These are phyloP conservation scores for Colletotrichum coccodes DNA, from an alignment of 2,329 filamentous ascomycete genomes.

Conservation along the genomic window DNA sequence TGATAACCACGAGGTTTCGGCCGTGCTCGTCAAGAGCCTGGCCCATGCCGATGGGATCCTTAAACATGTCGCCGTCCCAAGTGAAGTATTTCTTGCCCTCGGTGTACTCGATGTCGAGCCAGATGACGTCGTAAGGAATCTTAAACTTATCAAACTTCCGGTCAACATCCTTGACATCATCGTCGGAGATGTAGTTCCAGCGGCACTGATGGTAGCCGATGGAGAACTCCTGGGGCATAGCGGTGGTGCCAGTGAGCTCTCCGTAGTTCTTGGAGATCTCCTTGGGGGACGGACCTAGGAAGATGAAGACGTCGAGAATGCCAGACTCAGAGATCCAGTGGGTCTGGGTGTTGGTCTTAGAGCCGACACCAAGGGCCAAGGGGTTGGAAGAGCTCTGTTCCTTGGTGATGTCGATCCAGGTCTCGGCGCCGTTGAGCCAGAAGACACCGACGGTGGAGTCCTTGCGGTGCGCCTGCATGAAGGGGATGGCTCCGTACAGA, in stretches of 20 bases:
- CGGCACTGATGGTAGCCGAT: slow-evolving; percentile 97
- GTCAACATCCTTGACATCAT: slow-evolving; percentile 96
- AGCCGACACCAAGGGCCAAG: slow-evolving; percentile 74
- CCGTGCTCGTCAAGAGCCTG: slow-evolving; percentile 86
- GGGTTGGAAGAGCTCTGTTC: slow-evolving; percentile 78
- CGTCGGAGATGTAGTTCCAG: slow-evolving; percentile 98
- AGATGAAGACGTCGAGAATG: slow-evolving; percentile 90
- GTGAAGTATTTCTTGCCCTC: slow-evolving; percentile 99
- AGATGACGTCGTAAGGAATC: slow-evolving; percentile 98
- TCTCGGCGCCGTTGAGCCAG: slow-evolving; percentile 97
- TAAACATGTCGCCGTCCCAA: slow-evolving; percentile 91
- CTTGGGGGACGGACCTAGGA: slow-evolving; percentile 87
- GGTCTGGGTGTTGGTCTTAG: slow-evolving; percentile 82
- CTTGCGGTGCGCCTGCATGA: slow-evolving; percentile 97
- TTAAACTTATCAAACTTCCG: slow-evolving; percentile 94
- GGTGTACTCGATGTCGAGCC: slow-evolving; percentile 98
- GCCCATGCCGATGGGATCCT: slow-evolving; percentile 86
- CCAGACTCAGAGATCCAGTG: slow-evolving; percentile 98
- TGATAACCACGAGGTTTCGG: slow-evolving; percentile 91
- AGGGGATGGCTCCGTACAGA: slow-evolving; percentile 94
- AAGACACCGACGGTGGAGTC: slow-evolving; percentile 95
- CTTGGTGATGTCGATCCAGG: slow-evolving; percentile 96
- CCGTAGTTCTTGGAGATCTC: slow-evolving; percentile 86
- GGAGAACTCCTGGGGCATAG: slow-evolving; percentile 91
- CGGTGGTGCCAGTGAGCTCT: slow-evolving; percentile 90